A percentile compares a stretch with the other conserved stretches of the same genome.
Conservation (phyloP, 176 grass and related monocot genomes). For the Hsuehochloa calcarea region DNA sequence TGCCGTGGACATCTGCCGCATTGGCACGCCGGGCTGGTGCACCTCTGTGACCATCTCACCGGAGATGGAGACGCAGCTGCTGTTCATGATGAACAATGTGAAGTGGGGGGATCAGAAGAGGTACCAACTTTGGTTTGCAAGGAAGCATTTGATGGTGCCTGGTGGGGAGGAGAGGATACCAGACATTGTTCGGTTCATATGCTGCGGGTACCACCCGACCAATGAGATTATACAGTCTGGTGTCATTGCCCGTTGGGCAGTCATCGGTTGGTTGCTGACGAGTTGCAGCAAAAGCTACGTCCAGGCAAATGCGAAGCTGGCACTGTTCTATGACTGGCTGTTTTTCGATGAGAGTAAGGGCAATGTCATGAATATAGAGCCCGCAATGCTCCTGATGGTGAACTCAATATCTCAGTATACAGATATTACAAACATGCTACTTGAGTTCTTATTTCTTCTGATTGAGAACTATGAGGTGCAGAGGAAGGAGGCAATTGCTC, state of each 20-base stretch:
- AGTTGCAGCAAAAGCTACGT: constrained; percentile 58
- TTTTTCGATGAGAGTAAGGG: constrained; percentile 60
- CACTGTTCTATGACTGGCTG: constrained; percentile 85
- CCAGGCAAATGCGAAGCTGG: constrained; percentile 76
- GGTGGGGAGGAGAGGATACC: constrained; percentile 70
- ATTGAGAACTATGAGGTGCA: constrained; percentile 80
- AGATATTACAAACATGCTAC: constrained; percentile 70
- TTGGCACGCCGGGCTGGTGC: constrained; percentile 44
- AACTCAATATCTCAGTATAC: constrained; percentile 76
- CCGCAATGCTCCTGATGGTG: constrained; percentile 89
- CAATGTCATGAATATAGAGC: constrained; percentile 86
- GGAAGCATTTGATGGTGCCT: constrained; percentile 62
- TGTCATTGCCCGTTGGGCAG: constrained; percentile 73
- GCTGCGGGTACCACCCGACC: constrained; percentile 56
- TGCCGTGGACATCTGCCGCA: constrained; percentile 18
- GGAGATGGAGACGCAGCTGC: constrained; percentile 78
- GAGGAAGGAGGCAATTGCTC: constrained; percentile 53
- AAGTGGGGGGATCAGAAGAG: constrained; percentile 76
- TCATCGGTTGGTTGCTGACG: constrained; percentile 83
- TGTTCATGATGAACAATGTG: constrained; percentile 83
- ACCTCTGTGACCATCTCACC: constrained; percentile 37
- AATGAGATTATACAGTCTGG: constrained; percentile 71
- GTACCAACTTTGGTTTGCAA: constrained; percentile 82
- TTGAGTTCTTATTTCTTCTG: constrained; percentile 92
- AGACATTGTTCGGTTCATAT: constrained; percentile 79